These are phyloP conservation scores for Vishniacozyma victoriae DNA, from an alignment of 768 basidiomycete species.

Conservation along the genomic window DNA sequence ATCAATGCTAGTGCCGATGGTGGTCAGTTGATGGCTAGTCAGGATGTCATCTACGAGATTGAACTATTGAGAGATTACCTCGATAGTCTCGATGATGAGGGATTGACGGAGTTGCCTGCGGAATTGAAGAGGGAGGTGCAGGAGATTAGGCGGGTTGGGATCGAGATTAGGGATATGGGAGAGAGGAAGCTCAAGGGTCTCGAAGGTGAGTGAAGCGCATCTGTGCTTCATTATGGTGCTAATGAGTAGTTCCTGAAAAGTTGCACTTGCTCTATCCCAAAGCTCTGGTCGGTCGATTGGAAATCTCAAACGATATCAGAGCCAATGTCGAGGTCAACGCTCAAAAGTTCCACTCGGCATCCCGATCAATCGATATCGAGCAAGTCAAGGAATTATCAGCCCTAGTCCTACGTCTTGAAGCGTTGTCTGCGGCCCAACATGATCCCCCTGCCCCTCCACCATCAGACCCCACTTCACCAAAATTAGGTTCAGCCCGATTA, in stretches of 20 bases:
- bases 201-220: slow-evolving; percentile 51
- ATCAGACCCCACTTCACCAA: slow-evolving; percentile 55
- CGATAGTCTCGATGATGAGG: slow-evolving; percentile 42
- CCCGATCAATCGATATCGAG: slow-evolving; percentile 49
- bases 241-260: slow-evolving; percentile 61
- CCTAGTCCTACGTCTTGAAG: slow-evolving; percentile 72
- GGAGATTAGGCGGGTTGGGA: slow-evolving; percentile 65
- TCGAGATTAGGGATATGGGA: slow-evolving; percentile 68
- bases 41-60: slow-evolving; percentile 61
- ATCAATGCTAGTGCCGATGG: slow-evolving; percentile 77
- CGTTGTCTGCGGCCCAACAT: slow-evolving; percentile 49
- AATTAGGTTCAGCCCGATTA: slow-evolving; percentile 55
- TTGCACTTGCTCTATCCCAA: slow-evolving; percentile 78
- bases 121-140: slow-evolving; percentile 55
- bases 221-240: not conserved
- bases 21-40: slow-evolving; percentile 88
- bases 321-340: slow-evolving; percentile 42
- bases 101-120: slow-evolving; percentile 39
- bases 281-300: slow-evolving; percentile 64
- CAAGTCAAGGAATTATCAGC: slow-evolving; percentile 69
- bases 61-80: slow-evolving; percentile 54
- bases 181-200: slow-evolving; percentile 91
- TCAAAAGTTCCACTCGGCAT: slow-evolving; percentile 19
- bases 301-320: slow-evolving; percentile 48
- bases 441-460: slow-evolving; percentile 22